Evolutionary conservation across 2,329 filamentous ascomycete species (phyloP), one percentile per base, ranked within the genome.

Genomic region (Coleophoma crateriformis): DNA sequence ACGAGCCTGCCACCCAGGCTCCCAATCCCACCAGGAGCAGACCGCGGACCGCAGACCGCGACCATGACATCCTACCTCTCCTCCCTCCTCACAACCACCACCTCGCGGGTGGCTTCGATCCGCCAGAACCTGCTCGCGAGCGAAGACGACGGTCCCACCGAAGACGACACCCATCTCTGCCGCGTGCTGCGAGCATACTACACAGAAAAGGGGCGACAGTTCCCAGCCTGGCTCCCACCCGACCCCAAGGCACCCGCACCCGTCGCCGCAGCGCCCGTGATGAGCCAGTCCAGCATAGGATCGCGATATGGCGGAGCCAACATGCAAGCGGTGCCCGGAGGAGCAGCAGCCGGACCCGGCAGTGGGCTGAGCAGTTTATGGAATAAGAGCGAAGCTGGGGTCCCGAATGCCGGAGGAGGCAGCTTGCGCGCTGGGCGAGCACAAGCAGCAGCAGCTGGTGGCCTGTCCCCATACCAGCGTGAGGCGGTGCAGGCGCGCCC

Each of bases 121-220:
- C 77, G 84, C 48, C 79, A 81, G 61, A 85, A 85, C 53, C 82
- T 89, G 54, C 82, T 91, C 55, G 81, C 88, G 48, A 73, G 75
- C 65, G 83, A 87, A 57, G 73, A 76, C 59, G 84, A 86, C 67
- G 84, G 85, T 68, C 84, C 87, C 64, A 85, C 82, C 54, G 80
- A 95, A 70, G 91, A 97, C 72, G 90, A 95, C 72, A 95, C 90
- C 3, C 90, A 97, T 73, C 87, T 97, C 63, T 95, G 89, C 70
- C 88, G 94, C 61, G 90, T 95, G 34, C 82, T 99, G 22, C 87
- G 94, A 61, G 86, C 84, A 60, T 96, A 97, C 77, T 97, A 99
- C 76, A 81, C 76, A 46, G 91, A 97, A 68, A 94, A 95, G 64
- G 88, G 86, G 58, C 84, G 85, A 19, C 77, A 83, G 2, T 87